A percentile compares a stretch with the other conserved stretches of the same genome.
Conservation (phyloP, 2,329 filamentous ascomycete species). For the Piedraia hortae region DNA sequence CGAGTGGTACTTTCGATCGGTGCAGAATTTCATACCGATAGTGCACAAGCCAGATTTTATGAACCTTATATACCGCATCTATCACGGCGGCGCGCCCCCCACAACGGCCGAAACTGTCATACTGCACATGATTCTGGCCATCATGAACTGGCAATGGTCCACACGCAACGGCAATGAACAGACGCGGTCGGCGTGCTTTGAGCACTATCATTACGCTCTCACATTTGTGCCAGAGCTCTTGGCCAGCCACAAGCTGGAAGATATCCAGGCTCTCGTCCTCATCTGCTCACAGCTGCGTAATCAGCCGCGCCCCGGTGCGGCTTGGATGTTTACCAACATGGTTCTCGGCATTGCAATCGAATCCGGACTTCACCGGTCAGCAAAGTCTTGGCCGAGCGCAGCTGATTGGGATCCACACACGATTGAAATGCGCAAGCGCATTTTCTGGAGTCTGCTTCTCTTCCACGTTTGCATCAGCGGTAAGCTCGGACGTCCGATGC, state of each 20-base stretch:
- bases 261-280: constrained; percentile 46
- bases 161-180: constrained; percentile 31
- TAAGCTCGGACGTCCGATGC: constrained; percentile 52
- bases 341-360: constrained; percentile 45
- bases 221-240: constrained; percentile 39
- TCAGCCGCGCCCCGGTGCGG: constrained; percentile 54
- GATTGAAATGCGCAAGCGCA: constrained; percentile 49
- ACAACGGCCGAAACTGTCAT: constrained; percentile 37
- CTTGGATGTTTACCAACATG: constrained; percentile 37
- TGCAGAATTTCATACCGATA: constrained; percentile 45
- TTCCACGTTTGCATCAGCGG: constrained; percentile 43
- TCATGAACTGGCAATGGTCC: constrained; percentile 53
- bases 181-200: constrained; percentile 38
- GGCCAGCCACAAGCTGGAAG: constrained; percentile 31
- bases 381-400: constrained; percentile 27
- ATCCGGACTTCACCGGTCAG: constrained; percentile 45
- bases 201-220: constrained; percentile 51
- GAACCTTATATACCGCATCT: constrained; percentile 37
- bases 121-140: constrained; percentile 54
- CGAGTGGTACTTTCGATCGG: constrained; percentile 46
- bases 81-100: constrained; percentile 39
- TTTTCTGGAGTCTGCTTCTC: constrained; percentile 46
- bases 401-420: constrained; percentile 30
- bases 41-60: constrained; percentile 53
- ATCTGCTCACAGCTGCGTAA: constrained; percentile 45